Evolutionary conservation across 805 yeast species (phyloP).

Genomic region (Saccharomycopsis synnaedendra): DNA sequence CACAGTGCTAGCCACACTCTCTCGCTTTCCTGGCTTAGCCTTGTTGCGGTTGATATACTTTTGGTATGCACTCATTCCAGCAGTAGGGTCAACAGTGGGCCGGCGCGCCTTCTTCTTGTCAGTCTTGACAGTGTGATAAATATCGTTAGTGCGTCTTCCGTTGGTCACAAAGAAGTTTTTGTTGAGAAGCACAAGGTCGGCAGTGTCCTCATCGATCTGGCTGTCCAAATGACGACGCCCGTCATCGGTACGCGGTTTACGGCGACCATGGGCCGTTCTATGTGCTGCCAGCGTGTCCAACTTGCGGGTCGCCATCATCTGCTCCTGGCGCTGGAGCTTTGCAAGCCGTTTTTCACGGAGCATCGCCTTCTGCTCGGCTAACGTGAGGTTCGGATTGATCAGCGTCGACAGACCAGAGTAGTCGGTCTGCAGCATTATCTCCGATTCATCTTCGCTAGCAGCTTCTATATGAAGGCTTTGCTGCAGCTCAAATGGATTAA

Average conservation of each 20-base stretch:
- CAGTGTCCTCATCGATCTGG: slow-evolving; percentile 16
- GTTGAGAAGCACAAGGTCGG: slow-evolving; percentile 14
- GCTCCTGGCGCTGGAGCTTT: slow-evolving; percentile 9
- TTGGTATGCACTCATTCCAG: slow-evolving; percentile 1
- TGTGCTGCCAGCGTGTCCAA: no score
- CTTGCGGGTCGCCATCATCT: not conserved
- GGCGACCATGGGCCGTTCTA: no score
- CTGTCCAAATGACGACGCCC: slow-evolving; percentile 6
- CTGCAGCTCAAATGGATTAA: not conserved
- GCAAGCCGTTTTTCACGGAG: slow-evolving; percentile 4
- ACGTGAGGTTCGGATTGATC: not conserved
- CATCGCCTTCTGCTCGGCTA: slow-evolving; percentile 5
- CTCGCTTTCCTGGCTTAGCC: slow-evolving; percentile 3
- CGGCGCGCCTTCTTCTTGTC: not conserved
- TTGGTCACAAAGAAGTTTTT: slow-evolving; percentile 17
- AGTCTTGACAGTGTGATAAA: slow-evolving; percentile 6
- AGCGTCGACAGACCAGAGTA: not conserved
- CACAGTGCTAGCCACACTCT: slow-evolving; percentile 9
- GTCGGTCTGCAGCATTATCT: not conserved
- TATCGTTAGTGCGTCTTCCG: slow-evolving; percentile 14
- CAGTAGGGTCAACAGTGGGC: not conserved
- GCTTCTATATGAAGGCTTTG: not conserved
- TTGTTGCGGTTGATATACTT: slow-evolving; percentile 6
- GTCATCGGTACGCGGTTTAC: no score
- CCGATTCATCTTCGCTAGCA: not conserved